Evolutionary conservation across 1,284 basidiomycete genomes (phyloP).

Genomic region (Sanghuangporus sanghuang): DNA sequence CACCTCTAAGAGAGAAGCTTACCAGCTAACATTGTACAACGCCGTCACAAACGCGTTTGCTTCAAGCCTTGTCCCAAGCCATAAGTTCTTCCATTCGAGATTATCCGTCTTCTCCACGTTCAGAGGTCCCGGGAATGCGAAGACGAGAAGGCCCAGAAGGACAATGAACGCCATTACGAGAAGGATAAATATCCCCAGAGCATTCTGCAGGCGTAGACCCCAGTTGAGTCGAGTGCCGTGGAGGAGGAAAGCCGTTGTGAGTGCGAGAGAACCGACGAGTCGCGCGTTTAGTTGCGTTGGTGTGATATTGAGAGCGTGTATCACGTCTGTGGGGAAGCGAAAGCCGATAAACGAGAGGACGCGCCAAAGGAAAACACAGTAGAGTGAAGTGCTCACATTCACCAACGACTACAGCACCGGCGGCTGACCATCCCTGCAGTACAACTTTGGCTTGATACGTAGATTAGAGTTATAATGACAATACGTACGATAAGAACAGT

Average conservation of each 20-base stretch:
- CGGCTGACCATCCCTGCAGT: conserved; percentile 46
- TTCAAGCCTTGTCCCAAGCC: conserved; percentile 46
- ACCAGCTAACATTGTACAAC: conserved; percentile 67
- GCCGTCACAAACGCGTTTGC: conserved; percentile 57
- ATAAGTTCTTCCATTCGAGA: conserved; percentile 47
- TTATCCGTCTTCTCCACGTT: conserved; percentile 44
- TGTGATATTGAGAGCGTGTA: conserved; percentile 43
- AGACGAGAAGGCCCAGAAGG: conserved; percentile 50
- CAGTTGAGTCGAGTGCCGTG: conserved; percentile 52
- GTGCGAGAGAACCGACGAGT: conserved; percentile 46
- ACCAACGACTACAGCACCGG: conserved; percentile 55
- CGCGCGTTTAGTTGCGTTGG: conserved; percentile 45
- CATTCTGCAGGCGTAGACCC: conserved; percentile 63
- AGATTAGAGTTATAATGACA: conserved; percentile 15
- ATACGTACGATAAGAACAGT: conserved; percentile 50
- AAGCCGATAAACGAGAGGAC: background rate
- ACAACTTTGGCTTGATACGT: conserved; percentile 21
- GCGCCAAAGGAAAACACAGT: background rate
- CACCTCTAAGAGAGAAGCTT: conserved; percentile 14
- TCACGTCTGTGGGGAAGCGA: conserved; percentile 36
- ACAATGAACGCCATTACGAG: conserved; percentile 52
- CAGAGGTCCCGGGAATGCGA: conserved; percentile 41
- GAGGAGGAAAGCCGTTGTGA: conserved; percentile 51
- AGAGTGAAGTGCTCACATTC: conserved; percentile 44
- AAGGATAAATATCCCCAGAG: conserved; percentile 62